Percentiles rank a stretch among this genome's conserved stretches.
Evolutionary conservation across 148 eudicot species (phyloP).

Genomic region (Dianthus caryophyllus): DNA sequence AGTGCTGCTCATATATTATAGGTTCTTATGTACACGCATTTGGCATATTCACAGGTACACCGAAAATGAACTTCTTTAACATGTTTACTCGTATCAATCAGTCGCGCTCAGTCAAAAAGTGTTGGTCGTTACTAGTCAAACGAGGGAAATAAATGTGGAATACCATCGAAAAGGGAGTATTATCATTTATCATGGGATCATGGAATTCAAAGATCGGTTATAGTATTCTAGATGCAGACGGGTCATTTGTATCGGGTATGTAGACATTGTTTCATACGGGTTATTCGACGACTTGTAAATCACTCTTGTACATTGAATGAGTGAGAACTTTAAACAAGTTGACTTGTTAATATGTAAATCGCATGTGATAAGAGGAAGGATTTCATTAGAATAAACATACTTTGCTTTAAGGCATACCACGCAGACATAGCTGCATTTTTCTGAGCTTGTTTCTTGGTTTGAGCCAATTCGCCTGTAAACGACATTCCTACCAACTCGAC

Average conservation of each 20-base stretch:
- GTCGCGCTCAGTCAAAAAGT: too few relatives aligned
- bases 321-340: background rate
- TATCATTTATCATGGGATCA: too few relatives aligned
- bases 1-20: background rate
- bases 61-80: too few relatives aligned
- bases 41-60: too few relatives aligned
- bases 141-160: too few relatives aligned
- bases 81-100: too few relatives aligned
- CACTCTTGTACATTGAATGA: background rate
- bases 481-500: conserved; percentile 48
- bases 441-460: conserved; percentile 63
- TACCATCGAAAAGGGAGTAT: too few relatives aligned
- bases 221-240: background rate
- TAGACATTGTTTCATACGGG: background rate
- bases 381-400: conserved; percentile 37
- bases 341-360: background rate
- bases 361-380: background rate
- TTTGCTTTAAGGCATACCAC: conserved; percentile 51
- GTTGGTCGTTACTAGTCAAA: too few relatives aligned
- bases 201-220: too few relatives aligned
- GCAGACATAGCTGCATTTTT: conserved; percentile 59
- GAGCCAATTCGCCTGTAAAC: conserved; percentile 42
- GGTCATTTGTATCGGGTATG: background rate
- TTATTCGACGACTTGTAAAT: background rate
- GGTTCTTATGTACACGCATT: too few relatives aligned